Conservation (phyloP, 2,329 filamentous ascomycete species). For the Nothophaeocryptopus gaeumannii region DNA sequence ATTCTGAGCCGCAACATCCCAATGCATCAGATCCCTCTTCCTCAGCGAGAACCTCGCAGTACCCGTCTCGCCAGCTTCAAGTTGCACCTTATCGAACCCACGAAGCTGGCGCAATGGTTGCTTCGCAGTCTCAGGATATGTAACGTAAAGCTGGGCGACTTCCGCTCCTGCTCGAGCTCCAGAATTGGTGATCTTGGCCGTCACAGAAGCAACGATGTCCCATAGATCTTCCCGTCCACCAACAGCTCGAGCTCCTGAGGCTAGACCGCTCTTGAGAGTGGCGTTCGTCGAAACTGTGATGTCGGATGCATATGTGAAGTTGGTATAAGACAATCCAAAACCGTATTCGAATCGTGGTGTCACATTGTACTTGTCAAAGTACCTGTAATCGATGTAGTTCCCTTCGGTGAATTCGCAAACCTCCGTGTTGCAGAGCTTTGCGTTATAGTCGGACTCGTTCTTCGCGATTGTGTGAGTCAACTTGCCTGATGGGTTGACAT, state of each 20-base stretch:
- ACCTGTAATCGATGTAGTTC: constrained; percentile 76
- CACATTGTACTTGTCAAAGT: constrained; percentile 65
- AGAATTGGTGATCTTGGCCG: constrained; percentile 68
- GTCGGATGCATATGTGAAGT: constrained; percentile 63
- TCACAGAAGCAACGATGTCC: constrained; percentile 66
- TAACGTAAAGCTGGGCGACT: constrained; percentile 72
- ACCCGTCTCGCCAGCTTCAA: constrained; percentile 68
- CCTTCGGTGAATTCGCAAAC: constrained; percentile 62
- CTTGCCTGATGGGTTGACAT: constrained; percentile 72
- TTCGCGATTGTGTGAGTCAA: constrained; percentile 30
- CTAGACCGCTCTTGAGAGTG: constrained; percentile 62
- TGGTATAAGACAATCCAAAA: constrained; percentile 66
- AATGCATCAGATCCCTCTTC: constrained; percentile 80
- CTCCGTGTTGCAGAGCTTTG: neutral
- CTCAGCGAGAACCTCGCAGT: constrained; percentile 59
- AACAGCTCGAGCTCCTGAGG: constrained; percentile 57
- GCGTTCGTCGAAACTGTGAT: constrained; percentile 60
- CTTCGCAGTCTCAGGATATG: constrained; percentile 66
- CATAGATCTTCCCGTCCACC: constrained; percentile 63
- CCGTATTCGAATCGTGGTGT: constrained; percentile 77
- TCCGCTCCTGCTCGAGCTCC: constrained; percentile 65
- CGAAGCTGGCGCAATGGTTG: constrained; percentile 57
- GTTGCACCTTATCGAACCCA: constrained; percentile 73
- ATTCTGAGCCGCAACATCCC: constrained; percentile 76
- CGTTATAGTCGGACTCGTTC: constrained; percentile 26